Evolutionary conservation across 805 yeast species (phyloP).

Genomic region (Yarrowia sp.): DNA sequence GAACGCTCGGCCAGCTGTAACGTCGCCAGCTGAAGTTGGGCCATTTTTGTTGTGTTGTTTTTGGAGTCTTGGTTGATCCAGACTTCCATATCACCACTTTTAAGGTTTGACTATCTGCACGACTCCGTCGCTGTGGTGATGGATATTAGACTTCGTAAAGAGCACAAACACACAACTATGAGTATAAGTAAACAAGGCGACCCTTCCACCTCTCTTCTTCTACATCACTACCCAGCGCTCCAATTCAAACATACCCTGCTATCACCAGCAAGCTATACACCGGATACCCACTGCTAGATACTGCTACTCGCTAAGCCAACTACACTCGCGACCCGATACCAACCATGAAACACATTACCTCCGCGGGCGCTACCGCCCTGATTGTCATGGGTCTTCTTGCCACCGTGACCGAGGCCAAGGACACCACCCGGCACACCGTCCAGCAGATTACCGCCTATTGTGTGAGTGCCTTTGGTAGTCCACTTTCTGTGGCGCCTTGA

Average conservation of each 20-base stretch:
- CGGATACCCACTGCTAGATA: not conserved
- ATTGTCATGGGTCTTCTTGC: conserved; percentile 5
- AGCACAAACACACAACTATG: not conserved
- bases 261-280: not conserved
- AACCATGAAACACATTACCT: conserved; percentile 18
- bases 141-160: not conserved
- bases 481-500: too few species aligned
- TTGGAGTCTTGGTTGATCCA: too few species aligned
- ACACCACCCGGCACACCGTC: conserved; percentile 2
- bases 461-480: not conserved
- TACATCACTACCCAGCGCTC: not conserved
- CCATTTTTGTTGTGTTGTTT: not conserved
- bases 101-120: not conserved
- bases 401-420: not conserved
- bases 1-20: not conserved
- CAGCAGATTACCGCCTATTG: conserved; percentile 16
- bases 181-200: not conserved
- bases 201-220: not conserved
- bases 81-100: not conserved
- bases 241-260: not conserved
- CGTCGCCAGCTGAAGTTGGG: conserved; percentile 2
- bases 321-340: not conserved
- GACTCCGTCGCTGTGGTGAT: conserved; percentile 6
- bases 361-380: conserved; percentile 12
- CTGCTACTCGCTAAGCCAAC: not conserved